Evolutionary conservation across 2,329 filamentous ascomycete species (phyloP).

Genomic region (Trichothecium sympodiale): DNA sequence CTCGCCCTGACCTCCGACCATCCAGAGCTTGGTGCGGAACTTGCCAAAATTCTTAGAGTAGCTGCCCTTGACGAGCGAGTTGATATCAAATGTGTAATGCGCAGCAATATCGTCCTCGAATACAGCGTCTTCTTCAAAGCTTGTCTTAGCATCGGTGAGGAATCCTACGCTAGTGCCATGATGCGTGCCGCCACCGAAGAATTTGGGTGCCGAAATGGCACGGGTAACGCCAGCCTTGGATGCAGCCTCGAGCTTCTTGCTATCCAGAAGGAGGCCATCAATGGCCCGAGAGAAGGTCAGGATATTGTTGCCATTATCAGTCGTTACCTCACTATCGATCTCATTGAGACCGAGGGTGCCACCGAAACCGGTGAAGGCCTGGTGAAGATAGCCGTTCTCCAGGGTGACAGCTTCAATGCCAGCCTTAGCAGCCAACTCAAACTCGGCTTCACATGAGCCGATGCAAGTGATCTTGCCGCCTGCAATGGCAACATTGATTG

Average conservation of each 20-base stretch:
- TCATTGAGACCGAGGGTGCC: constrained; percentile 51
- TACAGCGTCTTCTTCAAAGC: constrained; percentile 36
- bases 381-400: constrained; percentile 47
- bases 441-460: constrained; percentile 37
- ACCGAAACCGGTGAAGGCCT: constrained; percentile 49
- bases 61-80: constrained; percentile 20
- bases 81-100: constrained; percentile 44
- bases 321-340: constrained; percentile 45
- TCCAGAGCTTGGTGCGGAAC: constrained; percentile 42
- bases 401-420: constrained; percentile 32
- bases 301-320: constrained; percentile 37
- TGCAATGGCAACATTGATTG: constrained; percentile 38
- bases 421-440: constrained; percentile 22
- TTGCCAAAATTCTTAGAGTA: constrained; percentile 42
- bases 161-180: constrained; percentile 50
- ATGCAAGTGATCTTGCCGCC: constrained; percentile 45
- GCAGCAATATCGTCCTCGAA: constrained; percentile 43
- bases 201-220: constrained; percentile 45
- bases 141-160: constrained; percentile 34
- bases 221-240: constrained; percentile 46
- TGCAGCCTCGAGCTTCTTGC: constrained; percentile 42
- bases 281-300: constrained; percentile 45
- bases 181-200: constrained; percentile 28
- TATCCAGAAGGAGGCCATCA: constrained; percentile 43
- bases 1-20: constrained; percentile 29